Percentiles rank a stretch among this genome's conserved stretches.
Conservation (phyloP, 2,329 filamentous ascomycete genomes). For the Furcasterigmium furcatum region DNA sequence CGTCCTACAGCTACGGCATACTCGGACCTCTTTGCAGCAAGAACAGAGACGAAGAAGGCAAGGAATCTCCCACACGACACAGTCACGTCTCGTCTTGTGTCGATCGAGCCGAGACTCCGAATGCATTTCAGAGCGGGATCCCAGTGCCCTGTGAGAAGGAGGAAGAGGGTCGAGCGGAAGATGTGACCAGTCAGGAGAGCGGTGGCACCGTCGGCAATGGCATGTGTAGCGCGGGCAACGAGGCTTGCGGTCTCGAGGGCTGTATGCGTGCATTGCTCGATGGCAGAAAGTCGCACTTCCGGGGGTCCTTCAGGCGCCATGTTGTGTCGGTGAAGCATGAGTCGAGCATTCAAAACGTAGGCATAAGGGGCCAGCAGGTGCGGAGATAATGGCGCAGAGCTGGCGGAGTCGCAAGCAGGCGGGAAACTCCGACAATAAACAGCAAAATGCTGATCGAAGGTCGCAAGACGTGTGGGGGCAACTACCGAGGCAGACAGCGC, state of each 20-base stretch:
- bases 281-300: conserved; percentile 64
- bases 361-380: conserved; percentile 71
- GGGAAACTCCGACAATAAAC: conserved; percentile 75
- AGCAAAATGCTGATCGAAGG: conserved; percentile 77
- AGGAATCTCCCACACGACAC: conserved; percentile 77
- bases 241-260: conserved; percentile 77
- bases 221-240: conserved; percentile 61
- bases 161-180: conserved; percentile 80
- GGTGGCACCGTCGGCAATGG: conserved; percentile 65
- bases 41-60: conserved; percentile 70
- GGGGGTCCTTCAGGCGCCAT: conserved; percentile 67
- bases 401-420: conserved; percentile 65
- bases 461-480: conserved; percentile 63
- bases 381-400: conserved; percentile 66
- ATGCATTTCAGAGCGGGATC: conserved; percentile 71
- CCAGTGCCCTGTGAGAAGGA: conserved; percentile 72
- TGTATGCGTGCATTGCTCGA: conserved; percentile 73
- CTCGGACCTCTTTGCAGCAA: conserved; percentile 55
- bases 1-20: conserved; percentile 29
- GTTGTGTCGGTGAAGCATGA: conserved; percentile 87
- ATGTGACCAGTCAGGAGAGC: conserved; percentile 78
- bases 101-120: conserved; percentile 67
- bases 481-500: conserved; percentile 67
- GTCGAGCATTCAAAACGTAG: conserved; percentile 77
- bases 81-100: conserved; percentile 69